These are phyloP conservation scores for Citeromyces hawaiiensis DNA, from an alignment of 1,139 yeast species.

Conservation along the genomic window DNA sequence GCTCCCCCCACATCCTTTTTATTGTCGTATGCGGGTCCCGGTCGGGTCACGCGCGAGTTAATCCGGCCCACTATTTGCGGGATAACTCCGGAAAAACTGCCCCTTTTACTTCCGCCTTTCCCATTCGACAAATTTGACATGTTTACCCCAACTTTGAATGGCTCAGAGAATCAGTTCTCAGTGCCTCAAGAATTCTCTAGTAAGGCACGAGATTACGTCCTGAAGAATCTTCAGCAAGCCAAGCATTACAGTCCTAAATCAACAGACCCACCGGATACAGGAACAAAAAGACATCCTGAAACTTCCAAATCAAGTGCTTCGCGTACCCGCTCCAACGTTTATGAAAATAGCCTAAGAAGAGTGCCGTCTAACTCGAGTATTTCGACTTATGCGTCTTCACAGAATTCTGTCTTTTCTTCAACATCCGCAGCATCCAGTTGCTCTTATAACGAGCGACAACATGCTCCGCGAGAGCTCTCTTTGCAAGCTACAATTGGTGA, in stretches of 20 bases:
- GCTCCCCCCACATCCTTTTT: background rate
- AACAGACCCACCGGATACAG: background rate
- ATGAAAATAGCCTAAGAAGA: background rate
- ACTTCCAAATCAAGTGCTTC: background rate
- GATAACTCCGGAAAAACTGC: conserved; percentile 1
- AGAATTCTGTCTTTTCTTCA: background rate
- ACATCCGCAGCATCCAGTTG: conserved; percentile 2
- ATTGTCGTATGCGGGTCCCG: background rate
- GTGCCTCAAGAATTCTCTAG: background rate
- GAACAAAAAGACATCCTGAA: background rate
- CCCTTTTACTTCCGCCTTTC: background rate
- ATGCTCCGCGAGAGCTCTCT: background rate
- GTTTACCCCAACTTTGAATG: background rate
- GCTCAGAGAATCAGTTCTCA: background rate
- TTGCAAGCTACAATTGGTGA: background rate
- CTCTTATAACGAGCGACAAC: background rate
- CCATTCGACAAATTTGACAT: background rate
- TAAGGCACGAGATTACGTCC: background rate
- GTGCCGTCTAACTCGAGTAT: background rate
- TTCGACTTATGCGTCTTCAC: background rate
- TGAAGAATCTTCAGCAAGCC: background rate
- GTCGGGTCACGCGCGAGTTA: background rate
- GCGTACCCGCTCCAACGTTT: background rate
- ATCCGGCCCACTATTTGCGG: background rate
- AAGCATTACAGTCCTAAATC: background rate